These are phyloP conservation scores for Boletus rex-veris DNA, from an alignment of 768 basidiomycete genomes.

Conservation along the genomic window DNA sequence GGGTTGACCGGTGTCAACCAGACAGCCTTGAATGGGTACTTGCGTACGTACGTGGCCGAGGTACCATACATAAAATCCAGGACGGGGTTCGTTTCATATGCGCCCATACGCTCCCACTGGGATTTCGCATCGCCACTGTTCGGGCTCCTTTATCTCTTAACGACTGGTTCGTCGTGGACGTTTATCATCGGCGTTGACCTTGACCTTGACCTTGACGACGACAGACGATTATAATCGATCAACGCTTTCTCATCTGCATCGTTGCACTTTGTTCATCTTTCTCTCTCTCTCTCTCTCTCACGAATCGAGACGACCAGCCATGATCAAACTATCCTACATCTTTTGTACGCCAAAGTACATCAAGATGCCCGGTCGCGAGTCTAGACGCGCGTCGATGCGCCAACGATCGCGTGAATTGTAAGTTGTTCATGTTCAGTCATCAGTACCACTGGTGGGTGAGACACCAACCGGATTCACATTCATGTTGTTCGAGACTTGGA, in stretches of 20 bases:
- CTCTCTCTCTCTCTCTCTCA: not conserved
- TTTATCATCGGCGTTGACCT: not conserved
- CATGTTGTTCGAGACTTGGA: too few species aligned
- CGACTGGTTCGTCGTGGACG: not conserved
- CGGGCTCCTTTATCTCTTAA: not conserved
- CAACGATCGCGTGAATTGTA: constrained; percentile 27
- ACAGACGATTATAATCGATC: not conserved
- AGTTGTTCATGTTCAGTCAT: not conserved
- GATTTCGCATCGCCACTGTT: not conserved
- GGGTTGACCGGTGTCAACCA: not conserved
- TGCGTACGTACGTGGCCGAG: constrained; percentile 5
- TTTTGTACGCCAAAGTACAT: constrained; percentile 51
- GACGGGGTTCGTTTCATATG: constrained; percentile 1
- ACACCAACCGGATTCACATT: too few species aligned
- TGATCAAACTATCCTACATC: constrained; percentile 50
- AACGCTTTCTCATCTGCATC: too few species aligned
- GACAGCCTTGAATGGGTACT: not conserved
- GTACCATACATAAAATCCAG: not conserved
- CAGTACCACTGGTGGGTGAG: too few species aligned
- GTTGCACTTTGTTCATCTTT: not conserved
- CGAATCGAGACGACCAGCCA: not conserved
- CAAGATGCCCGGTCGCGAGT: constrained; percentile 47
- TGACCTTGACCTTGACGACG: not conserved
- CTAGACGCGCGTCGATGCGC: constrained; percentile 18
- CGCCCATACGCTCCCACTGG: constrained; percentile 8